Evolutionary conservation across 108 stramenopile genomes (phyloP).

Genomic region (Aurantiochytrium sp.): DNA sequence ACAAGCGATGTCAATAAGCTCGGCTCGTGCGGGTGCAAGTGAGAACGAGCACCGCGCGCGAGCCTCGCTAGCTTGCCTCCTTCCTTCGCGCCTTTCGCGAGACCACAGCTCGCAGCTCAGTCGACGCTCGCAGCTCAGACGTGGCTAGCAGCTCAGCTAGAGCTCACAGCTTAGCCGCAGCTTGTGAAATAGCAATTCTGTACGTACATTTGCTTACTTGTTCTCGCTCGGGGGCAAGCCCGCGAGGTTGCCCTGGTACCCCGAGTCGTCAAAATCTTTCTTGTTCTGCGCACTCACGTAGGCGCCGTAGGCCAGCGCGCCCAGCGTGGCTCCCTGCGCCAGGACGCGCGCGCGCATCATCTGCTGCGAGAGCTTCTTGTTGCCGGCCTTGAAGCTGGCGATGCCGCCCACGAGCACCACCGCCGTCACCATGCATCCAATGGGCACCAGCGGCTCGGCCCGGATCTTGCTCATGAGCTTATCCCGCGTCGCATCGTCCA

Average conservation of each 20-base stretch:
- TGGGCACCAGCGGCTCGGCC: constrained; percentile 34
- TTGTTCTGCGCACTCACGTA: not conserved
- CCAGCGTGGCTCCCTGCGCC: constrained; percentile 36
- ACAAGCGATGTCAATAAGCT: too few species aligned
- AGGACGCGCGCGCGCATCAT: constrained; percentile 39
- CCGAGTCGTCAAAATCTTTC: not conserved
- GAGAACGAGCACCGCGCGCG: too few species aligned
- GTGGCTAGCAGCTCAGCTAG: too few species aligned
- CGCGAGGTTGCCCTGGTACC: constrained; percentile 8
- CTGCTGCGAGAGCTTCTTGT: constrained; percentile 23
- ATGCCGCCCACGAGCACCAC: constrained; percentile 13
- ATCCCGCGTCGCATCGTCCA: not conserved
- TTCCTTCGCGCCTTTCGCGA: too few species aligned
- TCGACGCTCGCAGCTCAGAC: too few species aligned
- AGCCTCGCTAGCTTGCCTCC: too few species aligned
- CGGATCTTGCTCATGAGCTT: not conserved
- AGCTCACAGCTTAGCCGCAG: too few species aligned
- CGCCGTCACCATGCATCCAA: constrained; percentile 29
- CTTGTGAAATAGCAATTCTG: too few species aligned
- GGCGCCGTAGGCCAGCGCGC: not conserved
- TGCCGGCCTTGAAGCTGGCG: not conserved
- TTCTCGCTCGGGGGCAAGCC: not conserved
- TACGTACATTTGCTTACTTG: too few species aligned
- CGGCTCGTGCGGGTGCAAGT: too few species aligned
- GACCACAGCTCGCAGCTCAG: too few species aligned